phyloP scores from a whole-genome alignment of 257 asterid genomes.

The Eustoma russellianum region DNA sequence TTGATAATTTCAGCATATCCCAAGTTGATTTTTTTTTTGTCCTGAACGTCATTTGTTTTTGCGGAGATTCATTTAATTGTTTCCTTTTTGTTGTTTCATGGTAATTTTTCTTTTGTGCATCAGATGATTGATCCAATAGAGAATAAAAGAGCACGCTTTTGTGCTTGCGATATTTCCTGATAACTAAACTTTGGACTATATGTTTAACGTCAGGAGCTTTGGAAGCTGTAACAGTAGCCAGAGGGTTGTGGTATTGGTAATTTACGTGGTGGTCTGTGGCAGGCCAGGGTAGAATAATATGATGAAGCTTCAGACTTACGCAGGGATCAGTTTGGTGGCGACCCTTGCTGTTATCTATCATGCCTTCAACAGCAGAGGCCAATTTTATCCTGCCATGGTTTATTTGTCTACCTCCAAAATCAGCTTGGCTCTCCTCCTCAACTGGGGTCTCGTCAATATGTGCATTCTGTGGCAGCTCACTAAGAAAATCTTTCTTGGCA shows the following conservation, averaged over 20 bases:
- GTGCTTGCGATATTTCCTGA: background rate
- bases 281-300: constrained; percentile 34
- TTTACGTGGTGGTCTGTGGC: constrained; percentile 15
- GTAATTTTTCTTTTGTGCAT: no score
- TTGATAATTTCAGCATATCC: no score
- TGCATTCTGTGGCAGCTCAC: constrained; percentile 88
- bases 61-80: no score
- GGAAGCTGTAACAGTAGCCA: constrained; percentile 1
- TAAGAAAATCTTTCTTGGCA: constrained; percentile 83
- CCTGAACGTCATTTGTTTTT: no score
- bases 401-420: constrained; percentile 87
- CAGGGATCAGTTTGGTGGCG: constrained; percentile 62
- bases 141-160: background rate
- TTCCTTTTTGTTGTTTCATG: no score
- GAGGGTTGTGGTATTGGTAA: constrained; percentile 1
- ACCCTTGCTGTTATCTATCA: constrained; percentile 65
- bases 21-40: no score
- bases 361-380: constrained; percentile 78
- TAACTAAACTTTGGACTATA: background rate
- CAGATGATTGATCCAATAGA: no score
- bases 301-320: constrained; percentile 85
- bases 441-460: constrained; percentile 83
- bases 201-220: background rate
- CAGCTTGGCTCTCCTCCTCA: constrained; percentile 75
- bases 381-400: constrained; percentile 94